phyloP scores from a whole-genome alignment of 1,139 yeast species.

The Debaryomyces robertsiae region DNA sequence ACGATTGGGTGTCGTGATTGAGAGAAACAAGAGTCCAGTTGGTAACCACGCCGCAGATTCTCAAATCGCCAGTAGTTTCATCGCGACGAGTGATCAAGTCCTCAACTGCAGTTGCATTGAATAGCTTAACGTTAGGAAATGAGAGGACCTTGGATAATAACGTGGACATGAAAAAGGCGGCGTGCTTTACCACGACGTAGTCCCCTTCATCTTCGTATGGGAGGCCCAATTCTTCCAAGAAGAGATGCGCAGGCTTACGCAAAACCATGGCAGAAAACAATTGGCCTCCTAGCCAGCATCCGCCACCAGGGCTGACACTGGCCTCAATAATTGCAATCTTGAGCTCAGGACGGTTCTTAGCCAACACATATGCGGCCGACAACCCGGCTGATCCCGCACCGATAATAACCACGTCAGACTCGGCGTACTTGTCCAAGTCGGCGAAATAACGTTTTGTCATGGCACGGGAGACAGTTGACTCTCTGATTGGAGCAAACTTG shows the following conservation, averaged over 20 bases:
- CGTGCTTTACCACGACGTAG: constrained; percentile 79
- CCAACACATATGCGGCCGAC: constrained; percentile 72
- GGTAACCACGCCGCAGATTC: constrained; percentile 80
- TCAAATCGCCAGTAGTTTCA: constrained; percentile 53
- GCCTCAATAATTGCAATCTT: constrained; percentile 78
- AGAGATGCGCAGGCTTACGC: constrained; percentile 74
- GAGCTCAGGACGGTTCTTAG: constrained; percentile 74
- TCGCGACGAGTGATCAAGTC: constrained; percentile 75
- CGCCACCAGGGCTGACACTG: constrained; percentile 78
- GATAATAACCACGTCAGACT: constrained; percentile 71
- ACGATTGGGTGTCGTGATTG: constrained; percentile 76
- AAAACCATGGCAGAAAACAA: constrained; percentile 77
- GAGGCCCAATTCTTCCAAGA: constrained; percentile 64
- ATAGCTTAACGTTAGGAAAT: constrained; percentile 74
- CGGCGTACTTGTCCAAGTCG: constrained; percentile 74
- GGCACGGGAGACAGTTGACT: constrained; percentile 80
- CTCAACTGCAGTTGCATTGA: constrained; percentile 82
- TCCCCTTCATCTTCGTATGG: constrained; percentile 80
- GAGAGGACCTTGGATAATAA: constrained; percentile 67
- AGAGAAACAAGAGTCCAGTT: constrained; percentile 80
- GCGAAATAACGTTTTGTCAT: constrained; percentile 78
- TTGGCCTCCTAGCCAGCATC: constrained; percentile 83
- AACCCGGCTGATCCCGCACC: constrained; percentile 84
- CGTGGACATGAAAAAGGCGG: constrained; percentile 76
- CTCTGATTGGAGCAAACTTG: constrained; percentile 72